Evolutionary conservation across 176 grass and related monocot species (phyloP).

Genomic region (Triticum turgidum): DNA sequence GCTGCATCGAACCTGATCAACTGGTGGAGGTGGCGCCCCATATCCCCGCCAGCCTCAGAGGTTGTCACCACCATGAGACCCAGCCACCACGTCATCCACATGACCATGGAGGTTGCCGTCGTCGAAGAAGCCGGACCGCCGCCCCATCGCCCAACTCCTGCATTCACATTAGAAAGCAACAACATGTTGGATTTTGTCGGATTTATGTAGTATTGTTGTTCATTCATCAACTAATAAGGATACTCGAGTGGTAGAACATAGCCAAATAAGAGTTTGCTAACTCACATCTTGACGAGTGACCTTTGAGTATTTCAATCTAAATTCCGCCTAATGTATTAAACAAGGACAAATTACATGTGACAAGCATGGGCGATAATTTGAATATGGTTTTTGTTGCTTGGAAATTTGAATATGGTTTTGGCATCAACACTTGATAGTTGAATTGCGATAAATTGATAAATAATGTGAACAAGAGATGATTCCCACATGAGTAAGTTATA

Average conservation of each 20-base stretch:
- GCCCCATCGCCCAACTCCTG: constrained; percentile 25
- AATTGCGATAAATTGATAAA: background rate
- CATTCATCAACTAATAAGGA: background rate
- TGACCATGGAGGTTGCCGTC: no score
- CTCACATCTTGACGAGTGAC: background rate
- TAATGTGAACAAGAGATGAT: background rate
- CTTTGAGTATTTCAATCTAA: background rate
- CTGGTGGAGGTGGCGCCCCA: no score
- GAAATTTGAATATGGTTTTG: background rate
- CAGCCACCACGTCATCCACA: no score
- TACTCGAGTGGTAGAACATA: background rate
- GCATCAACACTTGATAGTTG: background rate
- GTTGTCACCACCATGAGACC: no score
- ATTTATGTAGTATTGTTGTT: background rate
- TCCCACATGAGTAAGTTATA: background rate
- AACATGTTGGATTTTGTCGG: background rate
- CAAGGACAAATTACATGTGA: no score
- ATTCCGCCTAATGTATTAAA: background rate
- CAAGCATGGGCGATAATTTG: no score
- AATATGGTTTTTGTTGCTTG: no score
- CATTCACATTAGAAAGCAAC: constrained; percentile 28
- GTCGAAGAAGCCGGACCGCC: no score
- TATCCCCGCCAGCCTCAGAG: no score
- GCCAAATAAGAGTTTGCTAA: background rate
- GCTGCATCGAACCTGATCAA: no score